Base-by-base conservation (phyloP, 805 yeast species). In the Ogataea chonburiensis region DNA sequence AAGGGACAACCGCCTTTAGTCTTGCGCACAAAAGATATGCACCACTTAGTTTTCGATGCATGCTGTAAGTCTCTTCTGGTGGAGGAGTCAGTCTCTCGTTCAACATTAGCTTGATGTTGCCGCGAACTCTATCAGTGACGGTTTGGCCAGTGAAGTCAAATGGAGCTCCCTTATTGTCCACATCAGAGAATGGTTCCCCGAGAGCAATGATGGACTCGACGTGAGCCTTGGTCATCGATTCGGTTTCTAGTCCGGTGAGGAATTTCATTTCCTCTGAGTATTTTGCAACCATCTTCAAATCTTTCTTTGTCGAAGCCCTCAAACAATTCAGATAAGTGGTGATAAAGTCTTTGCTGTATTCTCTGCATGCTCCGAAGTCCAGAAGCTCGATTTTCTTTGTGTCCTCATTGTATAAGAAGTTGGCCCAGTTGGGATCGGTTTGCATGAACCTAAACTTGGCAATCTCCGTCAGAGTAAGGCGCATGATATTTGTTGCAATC, bases 401-500 rank as follows among this genome's bases (percentile, higher is more conserved):
- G n/a, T 66, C 49, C 21, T 68, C 68, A 55, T 93, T 88, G 66
- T 85, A 88, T 42, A 93, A 64, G 64, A 93, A 93, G 60, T 93
- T 93, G 28, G 98, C 97, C 98, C 98, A 93, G 61, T 93, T 93
- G 34, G 98, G 98, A 64, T 93, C 98, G 1, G 98, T 91, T 64
- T 93, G 98, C 98, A 93, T 93, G 64, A 82, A 91, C 53, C 74
- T 75, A 66, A 83, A 89, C 49, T 75, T 67, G 10, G 88, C 86
- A 58, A 93, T 85, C 63, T 93, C 98, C 49, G 74, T 69, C 31
- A 93, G 66, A 55, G 96, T 88, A 26, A 93, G 68, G 46, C 86
- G 74, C 96, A 93, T 84, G 34, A 93, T 79, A 47, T 82, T 74
- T 3, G 86, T 75, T 12, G 95, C 94, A 34, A 93, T 81, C 77